Conservation (phyloP, 768 basidiomycete genomes). For the Serpula lacrymans region DNA sequence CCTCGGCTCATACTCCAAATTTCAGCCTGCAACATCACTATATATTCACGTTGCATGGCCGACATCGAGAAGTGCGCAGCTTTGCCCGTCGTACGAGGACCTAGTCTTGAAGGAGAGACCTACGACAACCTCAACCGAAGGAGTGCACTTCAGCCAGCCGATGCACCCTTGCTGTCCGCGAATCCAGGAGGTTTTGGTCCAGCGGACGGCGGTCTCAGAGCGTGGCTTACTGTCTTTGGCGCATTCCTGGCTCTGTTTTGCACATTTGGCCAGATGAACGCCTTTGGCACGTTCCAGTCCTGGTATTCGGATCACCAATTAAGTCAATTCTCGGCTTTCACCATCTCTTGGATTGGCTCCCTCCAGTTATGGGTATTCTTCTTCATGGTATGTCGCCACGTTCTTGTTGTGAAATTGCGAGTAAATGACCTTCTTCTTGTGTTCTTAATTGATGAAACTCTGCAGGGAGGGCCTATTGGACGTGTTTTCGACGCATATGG, state of each 20-base stretch:
- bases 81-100: constrained; percentile 12
- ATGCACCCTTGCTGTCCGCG: constrained; percentile 12
- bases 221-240: constrained; percentile 55
- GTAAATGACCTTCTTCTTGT: constrained; percentile 3
- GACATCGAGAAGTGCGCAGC: constrained; percentile 27
- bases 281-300: constrained; percentile 70
- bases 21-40: not conserved
- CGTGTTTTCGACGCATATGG: constrained; percentile 59
- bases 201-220: constrained; percentile 26
- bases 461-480: constrained; percentile 61
- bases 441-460: too few relatives aligned
- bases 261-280: constrained; percentile 68
- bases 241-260: constrained; percentile 65
- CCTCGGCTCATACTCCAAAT: too few relatives aligned
- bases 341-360: constrained; percentile 70
- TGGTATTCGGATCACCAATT: constrained; percentile 67
- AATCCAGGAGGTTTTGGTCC: constrained; percentile 1
- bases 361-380: constrained; percentile 69
- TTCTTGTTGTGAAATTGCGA: not conserved
- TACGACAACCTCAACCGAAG: constrained; percentile 16
- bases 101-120: constrained; percentile 19
- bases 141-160: constrained; percentile 20
- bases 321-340: constrained; percentile 42
- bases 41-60: constrained; percentile 15
- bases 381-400: constrained; percentile 51